A percentile compares a stretch with the other conserved stretches of the same genome.
Conservation (phyloP, 768 basidiomycete genomes). For the Termitomyces heimii region DNA sequence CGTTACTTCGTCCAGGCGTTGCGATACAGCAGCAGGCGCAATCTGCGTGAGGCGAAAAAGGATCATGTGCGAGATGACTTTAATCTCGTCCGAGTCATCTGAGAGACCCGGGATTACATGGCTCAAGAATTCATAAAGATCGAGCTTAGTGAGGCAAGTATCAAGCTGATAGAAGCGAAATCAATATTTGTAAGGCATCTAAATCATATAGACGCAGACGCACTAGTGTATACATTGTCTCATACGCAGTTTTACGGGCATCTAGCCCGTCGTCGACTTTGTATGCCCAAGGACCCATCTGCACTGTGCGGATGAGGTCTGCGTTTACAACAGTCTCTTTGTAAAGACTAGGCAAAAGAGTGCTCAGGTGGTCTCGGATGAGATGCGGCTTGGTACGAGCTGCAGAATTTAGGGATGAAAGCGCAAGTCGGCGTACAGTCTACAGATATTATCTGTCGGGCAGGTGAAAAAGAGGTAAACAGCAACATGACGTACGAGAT, state of each 20-base stretch:
- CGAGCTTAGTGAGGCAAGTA: slow-evolving; percentile 84
- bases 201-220: slow-evolving; percentile 19
- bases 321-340: slow-evolving; percentile 77
- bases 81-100: slow-evolving; percentile 95
- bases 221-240: slow-evolving; percentile 94
- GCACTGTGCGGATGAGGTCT: slow-evolving; percentile 80
- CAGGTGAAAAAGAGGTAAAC: neutral
- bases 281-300: slow-evolving; percentile 97
- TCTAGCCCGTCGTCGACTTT: slow-evolving; percentile 97
- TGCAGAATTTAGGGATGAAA: slow-evolving; percentile 90
- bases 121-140: slow-evolving; percentile 78
- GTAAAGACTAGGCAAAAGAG: slow-evolving; percentile 79
- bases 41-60: slow-evolving; percentile 86
- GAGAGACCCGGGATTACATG: slow-evolving; percentile 77
- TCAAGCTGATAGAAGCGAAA: slow-evolving; percentile 53
- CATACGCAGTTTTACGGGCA: slow-evolving; percentile 94
- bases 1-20: slow-evolving; percentile 79
- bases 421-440: slow-evolving; percentile 86
- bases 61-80: slow-evolving; percentile 94
- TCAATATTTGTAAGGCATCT: neutral
- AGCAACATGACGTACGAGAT: slow-evolving; percentile 53
- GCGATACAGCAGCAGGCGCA: slow-evolving; percentile 77
- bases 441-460: slow-evolving; percentile 21
- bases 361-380: slow-evolving; percentile 74
- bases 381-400: slow-evolving; percentile 93